Percentiles rank a stretch among this genome's conserved stretches.
These are phyloP conservation scores for Penicillium turbatum DNA, from an alignment of 495 filamentous ascomycete species.

Conservation along the genomic window DNA sequence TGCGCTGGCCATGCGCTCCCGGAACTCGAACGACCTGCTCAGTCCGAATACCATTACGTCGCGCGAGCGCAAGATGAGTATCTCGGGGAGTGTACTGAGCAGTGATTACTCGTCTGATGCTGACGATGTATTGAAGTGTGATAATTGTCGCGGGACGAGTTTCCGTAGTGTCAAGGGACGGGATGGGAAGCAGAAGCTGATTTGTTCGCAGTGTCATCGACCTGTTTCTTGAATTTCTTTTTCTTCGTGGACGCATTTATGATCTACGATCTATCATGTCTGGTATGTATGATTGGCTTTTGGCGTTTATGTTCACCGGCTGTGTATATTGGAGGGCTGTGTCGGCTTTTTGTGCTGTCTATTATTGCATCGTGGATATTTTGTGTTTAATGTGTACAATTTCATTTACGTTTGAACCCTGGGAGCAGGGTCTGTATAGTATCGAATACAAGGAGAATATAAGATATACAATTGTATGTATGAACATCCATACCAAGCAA, in stretches of 20 bases:
- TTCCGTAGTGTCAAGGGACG: conserved; percentile 49
- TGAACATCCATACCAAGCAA: no score
- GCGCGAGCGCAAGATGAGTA: conserved; percentile 32
- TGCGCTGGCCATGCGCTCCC: conserved; percentile 36
- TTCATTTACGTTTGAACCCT: background rate
- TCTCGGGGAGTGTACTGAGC: conserved; percentile 38
- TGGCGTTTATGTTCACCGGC: background rate
- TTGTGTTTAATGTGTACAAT: conserved; percentile 1
- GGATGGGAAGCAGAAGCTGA: conserved; percentile 46
- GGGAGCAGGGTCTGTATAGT: background rate
- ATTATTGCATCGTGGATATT: background rate
- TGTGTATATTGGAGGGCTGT: background rate
- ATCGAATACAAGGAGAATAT: background rate
- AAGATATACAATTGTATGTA: no score
- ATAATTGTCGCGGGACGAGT: conserved; percentile 46
- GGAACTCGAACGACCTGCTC: conserved; percentile 24
- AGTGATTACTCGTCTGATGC: conserved; percentile 42
- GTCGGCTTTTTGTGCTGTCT: background rate
- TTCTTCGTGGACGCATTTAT: background rate
- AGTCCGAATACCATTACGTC: conserved; percentile 25
- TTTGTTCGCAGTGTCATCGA: conserved; percentile 48
- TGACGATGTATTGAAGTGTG: conserved; percentile 46
- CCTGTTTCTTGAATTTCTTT: conserved; percentile 15
- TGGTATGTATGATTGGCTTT: background rate
- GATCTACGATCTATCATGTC: background rate